These are phyloP conservation scores for Huiozyma sinensis DNA, from an alignment of 805 yeast genomes.

Conservation along the genomic window DNA sequence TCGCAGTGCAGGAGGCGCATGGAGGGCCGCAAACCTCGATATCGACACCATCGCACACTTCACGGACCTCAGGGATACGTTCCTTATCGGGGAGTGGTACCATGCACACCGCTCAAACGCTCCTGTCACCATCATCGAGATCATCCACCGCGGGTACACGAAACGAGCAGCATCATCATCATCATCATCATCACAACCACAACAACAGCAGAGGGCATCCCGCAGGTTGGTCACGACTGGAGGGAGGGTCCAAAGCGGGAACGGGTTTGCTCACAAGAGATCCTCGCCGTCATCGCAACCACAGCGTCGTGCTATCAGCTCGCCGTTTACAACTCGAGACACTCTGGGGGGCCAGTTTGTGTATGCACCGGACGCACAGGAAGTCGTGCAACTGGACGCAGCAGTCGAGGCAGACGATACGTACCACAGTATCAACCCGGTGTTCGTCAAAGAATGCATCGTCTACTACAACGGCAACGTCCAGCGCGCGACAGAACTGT, in stretches of 20 bases:
- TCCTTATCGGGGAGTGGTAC: not conserved
- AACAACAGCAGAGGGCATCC: not conserved
- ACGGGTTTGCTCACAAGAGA: slow-evolving; percentile 1
- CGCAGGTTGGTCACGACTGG: slow-evolving; percentile 2
- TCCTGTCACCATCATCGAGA: not conserved
- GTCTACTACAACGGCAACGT: slow-evolving; percentile 37
- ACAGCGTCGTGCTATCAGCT: not conserved
- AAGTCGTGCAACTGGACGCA: slow-evolving; percentile 28
- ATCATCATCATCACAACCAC: no score
- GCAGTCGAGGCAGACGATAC: slow-evolving; percentile 27
- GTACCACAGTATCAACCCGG: slow-evolving; percentile 29
- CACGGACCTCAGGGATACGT: not conserved
- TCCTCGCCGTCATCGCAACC: not conserved
- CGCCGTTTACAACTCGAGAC: not conserved
- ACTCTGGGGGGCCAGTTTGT: not conserved
- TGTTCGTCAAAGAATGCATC: slow-evolving; percentile 32
- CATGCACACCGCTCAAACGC: not conserved
- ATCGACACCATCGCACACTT: slow-evolving; percentile 9
- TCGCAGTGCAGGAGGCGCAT: not conserved
- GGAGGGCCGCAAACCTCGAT: not conserved
- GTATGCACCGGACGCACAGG: slow-evolving; percentile 8
- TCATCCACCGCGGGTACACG: not conserved
- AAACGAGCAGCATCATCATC: not conserved
- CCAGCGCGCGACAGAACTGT: slow-evolving; percentile 2
- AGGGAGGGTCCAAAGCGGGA: slow-evolving; percentile 1